Base-by-base conservation (phyloP, 2,329 filamentous ascomycete species). In the Sclerotinia sclerotiorum region DNA sequence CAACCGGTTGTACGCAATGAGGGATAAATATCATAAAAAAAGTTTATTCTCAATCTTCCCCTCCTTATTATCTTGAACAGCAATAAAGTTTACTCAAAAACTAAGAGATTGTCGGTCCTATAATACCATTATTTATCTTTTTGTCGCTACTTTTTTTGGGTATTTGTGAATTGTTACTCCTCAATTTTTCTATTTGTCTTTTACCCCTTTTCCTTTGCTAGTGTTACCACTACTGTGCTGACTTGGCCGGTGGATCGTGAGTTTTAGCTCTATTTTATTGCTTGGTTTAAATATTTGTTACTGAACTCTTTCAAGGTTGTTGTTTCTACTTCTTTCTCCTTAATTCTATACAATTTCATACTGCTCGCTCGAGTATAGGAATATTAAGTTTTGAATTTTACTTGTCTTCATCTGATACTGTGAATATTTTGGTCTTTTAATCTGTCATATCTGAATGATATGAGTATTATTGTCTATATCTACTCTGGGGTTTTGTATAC, bases 301-400 rank as follows among this genome's bases (percentile, higher is more conserved):
- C n/a, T 1, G 29, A n/a, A 11, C 2, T 29, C 1, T 2, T 29
- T 8, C 3, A 17, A 27, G 4, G 3, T 10, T 6, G 10, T 13
- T 46, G 7, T 2, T 19, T 6, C 1, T 32, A 15, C 11, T 54
- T 32, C 5, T 29, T 29, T n/a, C 13, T 11, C 1, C 6, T 0
- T 15, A 0, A 0, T 35, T 35, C 6, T 35, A 0, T n/a, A 0
- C 15, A 0, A 0, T 17, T 21, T 6, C 4, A 8, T 3, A n/a
- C 5, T 35, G 1, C 5, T 17, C 0, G 0, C 44, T 48, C 2
- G 1, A 15, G 5, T 10, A 1, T 8, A 32, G 5, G 5, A 19
- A 48, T 5, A n/a, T n/a, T n/a, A 17, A 2, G 5, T 2, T 1
- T 1, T 1, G 7, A 44, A 5, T 48, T 35, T 15, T 5, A 4